Percentiles rank a stretch among this genome's conserved stretches.
Conservation (phyloP, 495 filamentous ascomycete genomes). For the Melanomma pulvis-pyrius region DNA sequence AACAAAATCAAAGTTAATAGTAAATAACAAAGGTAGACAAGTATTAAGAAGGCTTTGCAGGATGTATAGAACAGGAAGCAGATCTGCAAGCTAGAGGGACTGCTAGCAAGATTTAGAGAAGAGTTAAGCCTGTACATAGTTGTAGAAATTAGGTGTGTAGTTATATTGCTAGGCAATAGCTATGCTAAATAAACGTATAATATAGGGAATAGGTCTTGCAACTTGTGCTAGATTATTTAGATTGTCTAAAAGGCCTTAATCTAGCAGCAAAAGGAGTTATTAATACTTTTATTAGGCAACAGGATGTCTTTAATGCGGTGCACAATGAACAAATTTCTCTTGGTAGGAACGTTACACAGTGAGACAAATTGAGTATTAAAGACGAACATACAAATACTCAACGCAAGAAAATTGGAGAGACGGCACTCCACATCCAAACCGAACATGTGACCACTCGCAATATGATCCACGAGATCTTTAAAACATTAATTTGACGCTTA, state of each 20-base stretch:
- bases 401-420: no score
- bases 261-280: not conserved
- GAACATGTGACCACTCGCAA: no score
- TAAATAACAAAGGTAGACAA: not conserved
- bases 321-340: no score
- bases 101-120: conserved; percentile 12
- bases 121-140: conserved; percentile 17
- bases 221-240: not conserved
- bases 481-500: no score
- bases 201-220: conserved; percentile 9
- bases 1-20: conserved; percentile 2
- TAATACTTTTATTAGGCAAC: conserved; percentile 9
- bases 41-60: not conserved
- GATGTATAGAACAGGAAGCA: conserved; percentile 7
- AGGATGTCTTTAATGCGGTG: conserved; percentile 6
- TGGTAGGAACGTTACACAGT: no score
- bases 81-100: conserved; percentile 12
- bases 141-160: conserved; percentile 7
- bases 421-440: no score
- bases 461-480: no score
- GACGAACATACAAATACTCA: no score
- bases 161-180: not conserved
- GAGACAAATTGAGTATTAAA: no score
- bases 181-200: conserved; percentile 2
- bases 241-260: not conserved